phyloP scores from a whole-genome alignment of 495 filamentous ascomycete species.

The Hyphodiscus hymeniophilus region DNA sequence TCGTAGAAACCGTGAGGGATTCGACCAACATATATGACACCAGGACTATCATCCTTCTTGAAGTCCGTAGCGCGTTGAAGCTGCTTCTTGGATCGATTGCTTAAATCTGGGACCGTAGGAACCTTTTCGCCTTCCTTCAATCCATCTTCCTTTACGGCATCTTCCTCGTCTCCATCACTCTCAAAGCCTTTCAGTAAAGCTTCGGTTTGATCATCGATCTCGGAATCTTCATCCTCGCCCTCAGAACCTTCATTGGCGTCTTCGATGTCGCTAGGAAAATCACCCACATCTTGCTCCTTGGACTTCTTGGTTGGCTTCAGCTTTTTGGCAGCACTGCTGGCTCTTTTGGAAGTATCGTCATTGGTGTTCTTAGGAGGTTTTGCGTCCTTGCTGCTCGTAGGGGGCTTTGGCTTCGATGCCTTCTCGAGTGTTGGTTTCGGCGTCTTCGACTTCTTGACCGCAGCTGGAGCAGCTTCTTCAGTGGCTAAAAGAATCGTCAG shows the following conservation, averaged over 20 bases:
- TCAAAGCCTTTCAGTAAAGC: slow-evolving; percentile 73
- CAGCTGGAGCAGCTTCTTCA: slow-evolving; percentile 20
- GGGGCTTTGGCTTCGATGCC: slow-evolving; percentile 22
- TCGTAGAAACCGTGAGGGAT: slow-evolving; percentile 96
- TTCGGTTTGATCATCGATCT: slow-evolving; percentile 58
- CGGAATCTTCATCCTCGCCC: slow-evolving; percentile 31
- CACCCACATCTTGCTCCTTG: slow-evolving; percentile 12
- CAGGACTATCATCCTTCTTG: slow-evolving; percentile 43
- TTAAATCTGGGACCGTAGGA: slow-evolving; percentile 36
- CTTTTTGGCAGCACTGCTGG: not conserved
- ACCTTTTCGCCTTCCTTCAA: slow-evolving; percentile 50
- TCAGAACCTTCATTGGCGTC: slow-evolving; percentile 16
- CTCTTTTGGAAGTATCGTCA: slow-evolving; percentile 5
- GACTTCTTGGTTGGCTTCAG: slow-evolving; percentile 19
- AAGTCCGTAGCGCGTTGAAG: slow-evolving; percentile 17
- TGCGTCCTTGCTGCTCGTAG: slow-evolving; percentile 18
- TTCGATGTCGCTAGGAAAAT: slow-evolving; percentile 16
- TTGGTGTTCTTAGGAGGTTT: slow-evolving; percentile 20
- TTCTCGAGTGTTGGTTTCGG: slow-evolving; percentile 24
- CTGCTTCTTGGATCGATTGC: slow-evolving; percentile 36
- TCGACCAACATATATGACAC: slow-evolving; percentile 81
- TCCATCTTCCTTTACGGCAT: slow-evolving; percentile 42
- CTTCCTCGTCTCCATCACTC: slow-evolving; percentile 59
- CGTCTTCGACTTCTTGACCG: slow-evolving; percentile 29
- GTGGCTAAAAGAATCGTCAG: slow-evolving; percentile 23